Percentiles rank a stretch among this genome's conserved stretches.
These are phyloP conservation scores for Trichoderma sp. DNA, from an alignment of 2,329 filamentous ascomycete species.

Conservation along the genomic window DNA sequence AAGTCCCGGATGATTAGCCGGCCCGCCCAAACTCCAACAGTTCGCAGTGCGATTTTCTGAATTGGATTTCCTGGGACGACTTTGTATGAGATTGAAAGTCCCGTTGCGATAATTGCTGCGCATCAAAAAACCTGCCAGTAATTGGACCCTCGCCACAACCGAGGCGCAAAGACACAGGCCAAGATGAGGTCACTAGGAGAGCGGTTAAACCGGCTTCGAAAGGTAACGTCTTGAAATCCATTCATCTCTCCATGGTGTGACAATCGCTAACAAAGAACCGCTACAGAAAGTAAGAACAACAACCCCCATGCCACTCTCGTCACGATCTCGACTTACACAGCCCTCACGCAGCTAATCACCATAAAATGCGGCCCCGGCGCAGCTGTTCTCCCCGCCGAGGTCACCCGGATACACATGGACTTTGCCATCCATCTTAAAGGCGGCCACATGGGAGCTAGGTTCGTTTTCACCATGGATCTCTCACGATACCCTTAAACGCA, in stretches of 20 bases:
- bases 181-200: constrained; percentile 52
- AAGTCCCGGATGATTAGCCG: constrained; percentile 26
- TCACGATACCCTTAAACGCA: not conserved
- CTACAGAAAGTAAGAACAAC: constrained; percentile 42
- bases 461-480: constrained; percentile 29
- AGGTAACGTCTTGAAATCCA: constrained; percentile 45
- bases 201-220: constrained; percentile 71
- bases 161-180: constrained; percentile 17
- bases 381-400: constrained; percentile 70
- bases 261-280: not conserved
- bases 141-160: constrained; percentile 9
- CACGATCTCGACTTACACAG: constrained; percentile 26
- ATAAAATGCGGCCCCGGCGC: constrained; percentile 81
- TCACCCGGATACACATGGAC: constrained; percentile 71
- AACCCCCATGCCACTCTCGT: constrained; percentile 20
- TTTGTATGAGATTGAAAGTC: not conserved
- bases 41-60: constrained; percentile 29
- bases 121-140: constrained; percentile 3
- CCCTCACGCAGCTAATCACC: constrained; percentile 59
- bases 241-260: constrained; percentile 22
- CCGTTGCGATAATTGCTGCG: constrained; percentile 1
- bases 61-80: not conserved
- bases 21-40: constrained; percentile 22
- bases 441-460: constrained; percentile 74
- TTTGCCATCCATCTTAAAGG: constrained; percentile 60